Base-by-base conservation (phyloP, 73 alveolate genomes). In the Blepharisma japonicum region DNA sequence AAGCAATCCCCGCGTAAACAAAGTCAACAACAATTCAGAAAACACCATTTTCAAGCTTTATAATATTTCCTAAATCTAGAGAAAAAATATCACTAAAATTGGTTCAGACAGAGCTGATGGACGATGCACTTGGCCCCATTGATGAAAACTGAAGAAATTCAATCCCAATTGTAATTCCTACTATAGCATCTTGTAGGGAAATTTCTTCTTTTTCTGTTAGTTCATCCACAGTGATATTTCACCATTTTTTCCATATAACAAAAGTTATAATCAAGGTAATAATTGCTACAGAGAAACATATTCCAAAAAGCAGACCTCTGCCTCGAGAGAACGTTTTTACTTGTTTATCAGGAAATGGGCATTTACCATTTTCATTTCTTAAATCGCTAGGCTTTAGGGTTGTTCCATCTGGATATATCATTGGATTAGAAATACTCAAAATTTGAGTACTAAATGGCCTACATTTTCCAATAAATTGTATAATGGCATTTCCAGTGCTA, bases 331-430 rank as follows among this genome's bases (percentile, higher is more conserved):
- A 25, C 6, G 8, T 11, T 25, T 45, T 27, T 68, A 7, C 18
- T 76, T 7, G 6, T 7, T 68, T 72, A 6, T 68, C 70, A 38
- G 55, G 72, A 18, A 68, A 68, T 7, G 79, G 79, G 23, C 79
- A 68, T 6, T 68, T 76, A 68, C 6, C 6, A 38, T 9, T 18
- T 7, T 8, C 32, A 68, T 9, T 7, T n/a, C 70, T 7, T 7
- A 9, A 21, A 76, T 68, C 79, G 20, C 8, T 9, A 38, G 79
- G 79, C 53, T 9, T 7, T 8, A 6, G 7, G 6, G 7, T 8
- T 45, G 14, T 11, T 68, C 79, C 79, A 6, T 11, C 25, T 8
- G 6, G 23, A n/a, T 7, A 68, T 76, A 7, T 6, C 7, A 68
- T n/a, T 7, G 11, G 79, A 20, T 32, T 38, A 21, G 7, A 7